Evolutionary conservation across 768 basidiomycete species (phyloP).

Genomic region (Pulveroboletus sp.): DNA sequence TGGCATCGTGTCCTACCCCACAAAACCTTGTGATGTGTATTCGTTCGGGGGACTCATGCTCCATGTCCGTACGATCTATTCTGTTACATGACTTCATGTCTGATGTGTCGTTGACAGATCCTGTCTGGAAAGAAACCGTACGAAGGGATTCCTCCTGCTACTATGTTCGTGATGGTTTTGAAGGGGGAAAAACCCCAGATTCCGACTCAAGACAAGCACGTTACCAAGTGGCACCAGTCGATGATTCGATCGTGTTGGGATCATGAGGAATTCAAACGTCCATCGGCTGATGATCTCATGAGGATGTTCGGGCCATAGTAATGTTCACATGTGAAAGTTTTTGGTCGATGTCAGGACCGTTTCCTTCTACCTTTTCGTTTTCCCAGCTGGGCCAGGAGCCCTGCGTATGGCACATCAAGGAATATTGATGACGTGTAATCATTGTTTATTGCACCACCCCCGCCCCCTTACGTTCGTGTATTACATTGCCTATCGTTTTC

Average conservation of each 20-base stretch:
- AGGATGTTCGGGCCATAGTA: not conserved
- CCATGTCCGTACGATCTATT: conserved; percentile 16
- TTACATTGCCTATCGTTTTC: not conserved
- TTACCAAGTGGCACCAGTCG: not conserved
- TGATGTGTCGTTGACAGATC: conserved; percentile 14
- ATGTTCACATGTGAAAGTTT: not conserved
- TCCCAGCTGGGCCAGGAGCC: not conserved
- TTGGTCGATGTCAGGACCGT: not conserved
- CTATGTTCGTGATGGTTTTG: not conserved
- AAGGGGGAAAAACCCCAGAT: conserved; percentile 13
- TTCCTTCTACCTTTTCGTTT: not conserved
- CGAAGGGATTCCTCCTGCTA: not conserved
- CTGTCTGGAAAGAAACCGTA: conserved; percentile 20
- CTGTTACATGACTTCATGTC: not conserved
- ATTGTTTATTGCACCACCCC: not conserved
- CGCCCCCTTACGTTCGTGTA: not conserved
- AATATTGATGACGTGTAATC: not conserved
- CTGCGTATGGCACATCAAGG: not conserved
- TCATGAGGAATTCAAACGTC: conserved; percentile 12
- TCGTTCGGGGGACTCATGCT: conserved; percentile 35
- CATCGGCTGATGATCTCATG: conserved; percentile 9
- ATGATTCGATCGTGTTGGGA: conserved; percentile 20
- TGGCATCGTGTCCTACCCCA: conserved; percentile 8
- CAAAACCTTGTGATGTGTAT: conserved; percentile 23
- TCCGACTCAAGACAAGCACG: not conserved